These are phyloP conservation scores for Fusarium sp. DNA, from an alignment of 2,329 filamentous ascomycete species.

Conservation along the genomic window DNA sequence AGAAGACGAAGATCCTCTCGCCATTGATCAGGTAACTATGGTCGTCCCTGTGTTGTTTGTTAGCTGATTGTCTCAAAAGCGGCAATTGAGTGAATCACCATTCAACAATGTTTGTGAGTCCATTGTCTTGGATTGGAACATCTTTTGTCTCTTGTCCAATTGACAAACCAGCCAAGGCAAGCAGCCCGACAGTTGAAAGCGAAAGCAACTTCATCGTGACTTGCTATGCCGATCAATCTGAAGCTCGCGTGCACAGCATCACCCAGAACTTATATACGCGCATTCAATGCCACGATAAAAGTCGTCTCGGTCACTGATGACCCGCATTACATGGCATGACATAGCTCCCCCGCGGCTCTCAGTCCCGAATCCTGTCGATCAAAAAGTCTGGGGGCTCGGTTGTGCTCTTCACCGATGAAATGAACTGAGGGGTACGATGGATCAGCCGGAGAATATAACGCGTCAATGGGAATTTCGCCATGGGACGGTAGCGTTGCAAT, in stretches of 20 bases:
- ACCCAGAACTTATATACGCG: constrained; percentile 5
- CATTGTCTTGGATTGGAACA: constrained; percentile 26
- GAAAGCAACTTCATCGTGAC: constrained; percentile 28
- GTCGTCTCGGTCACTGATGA: constrained; percentile 7
- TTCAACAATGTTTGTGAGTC: constrained; percentile 24
- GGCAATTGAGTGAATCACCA: neutral
- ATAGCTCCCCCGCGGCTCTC: neutral
- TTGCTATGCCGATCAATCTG: neutral
- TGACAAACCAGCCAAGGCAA: constrained; percentile 22
- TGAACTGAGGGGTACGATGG: constrained; percentile 26
- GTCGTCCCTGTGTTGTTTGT: constrained; percentile 48
- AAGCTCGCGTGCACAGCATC: neutral
- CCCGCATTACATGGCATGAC: constrained; percentile 18
- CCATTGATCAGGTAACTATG: constrained; percentile 55
- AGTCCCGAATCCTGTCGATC: constrained; percentile 21
- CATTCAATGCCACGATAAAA: neutral
- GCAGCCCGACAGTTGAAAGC: constrained; percentile 21
- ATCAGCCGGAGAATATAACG: constrained; percentile 19
- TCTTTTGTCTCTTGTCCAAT: constrained; percentile 16
- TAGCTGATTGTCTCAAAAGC: fast-evolving
- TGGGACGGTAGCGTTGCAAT: constrained; percentile 10
- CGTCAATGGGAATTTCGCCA: constrained; percentile 36
- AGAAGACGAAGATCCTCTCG: constrained; percentile 55
- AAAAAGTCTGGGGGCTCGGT: constrained; percentile 13
- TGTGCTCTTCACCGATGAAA: constrained; percentile 15